These are phyloP conservation scores for Cyberlindnera saturnus DNA, from an alignment of 805 yeast genomes.

Conservation along the genomic window DNA sequence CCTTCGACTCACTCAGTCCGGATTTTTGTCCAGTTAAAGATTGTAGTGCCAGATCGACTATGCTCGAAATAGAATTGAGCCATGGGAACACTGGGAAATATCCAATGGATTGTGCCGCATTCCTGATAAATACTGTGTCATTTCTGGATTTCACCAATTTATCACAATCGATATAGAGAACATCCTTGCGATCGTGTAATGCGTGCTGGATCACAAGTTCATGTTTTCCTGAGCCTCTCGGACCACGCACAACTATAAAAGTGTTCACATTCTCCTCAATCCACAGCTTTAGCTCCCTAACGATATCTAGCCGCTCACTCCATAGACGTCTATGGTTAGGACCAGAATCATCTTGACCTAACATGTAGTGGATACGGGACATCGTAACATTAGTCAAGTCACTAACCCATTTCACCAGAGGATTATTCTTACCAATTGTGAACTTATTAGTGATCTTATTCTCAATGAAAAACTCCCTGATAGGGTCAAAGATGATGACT, in stretches of 20 bases:
- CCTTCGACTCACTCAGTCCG: conserved; percentile 79
- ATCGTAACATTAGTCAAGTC: conserved; percentile 26
- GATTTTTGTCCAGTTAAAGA: conserved; percentile 93
- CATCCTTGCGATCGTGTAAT: conserved; percentile 51
- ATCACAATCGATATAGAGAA: conserved; percentile 76
- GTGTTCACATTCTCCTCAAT: conserved; percentile 85
- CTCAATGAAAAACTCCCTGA: conserved; percentile 72
- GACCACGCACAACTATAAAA: conserved; percentile 85
- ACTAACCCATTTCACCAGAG: conserved; percentile 30
- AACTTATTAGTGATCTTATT: conserved; percentile 62
- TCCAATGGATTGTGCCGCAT: conserved; percentile 73
- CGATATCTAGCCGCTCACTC: conserved; percentile 65
- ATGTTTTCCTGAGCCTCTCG: conserved; percentile 91
- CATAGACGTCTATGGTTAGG: conserved; percentile 39
- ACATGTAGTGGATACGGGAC: conserved; percentile 29
- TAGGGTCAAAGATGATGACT: conserved; percentile 87
- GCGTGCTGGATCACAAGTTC: conserved; percentile 69
- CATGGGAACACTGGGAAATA: conserved; percentile 93
- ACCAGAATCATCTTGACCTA: conserved; percentile 25
- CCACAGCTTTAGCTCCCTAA: conserved; percentile 70
- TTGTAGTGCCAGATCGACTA: conserved; percentile 80
- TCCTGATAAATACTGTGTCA: conserved; percentile 61
- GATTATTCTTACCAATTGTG: conserved; percentile 43
- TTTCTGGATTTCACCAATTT: conserved; percentile 64
- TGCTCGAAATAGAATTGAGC: conserved; percentile 73